phyloP scores from a whole-genome alignment of 768 basidiomycete genomes.

The Suillus americanus region DNA sequence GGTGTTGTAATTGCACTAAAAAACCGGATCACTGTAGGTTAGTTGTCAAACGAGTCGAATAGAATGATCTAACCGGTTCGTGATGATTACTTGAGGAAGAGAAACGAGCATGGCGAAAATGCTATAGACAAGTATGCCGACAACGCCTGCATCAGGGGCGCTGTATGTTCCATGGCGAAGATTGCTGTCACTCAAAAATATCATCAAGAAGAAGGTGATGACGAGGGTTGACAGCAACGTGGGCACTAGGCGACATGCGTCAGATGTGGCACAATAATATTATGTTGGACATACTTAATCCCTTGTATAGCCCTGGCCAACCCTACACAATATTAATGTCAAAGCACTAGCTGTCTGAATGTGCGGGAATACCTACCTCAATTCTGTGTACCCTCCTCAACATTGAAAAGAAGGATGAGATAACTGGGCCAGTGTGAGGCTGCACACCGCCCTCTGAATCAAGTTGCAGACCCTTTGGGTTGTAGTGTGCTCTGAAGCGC shows the following conservation, averaged over 20 bases:
- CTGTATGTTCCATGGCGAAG: slow-evolving; percentile 66
- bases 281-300: slow-evolving; percentile 46
- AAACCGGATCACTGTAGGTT: slow-evolving; percentile 1
- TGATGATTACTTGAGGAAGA: slow-evolving; percentile 69
- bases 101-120: slow-evolving; percentile 64
- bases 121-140: slow-evolving; percentile 66
- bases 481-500: slow-evolving; percentile 81
- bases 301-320: slow-evolving; percentile 77
- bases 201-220: slow-evolving; percentile 55
- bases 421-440: slow-evolving; percentile 76
- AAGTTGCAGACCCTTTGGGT: slow-evolving; percentile 79
- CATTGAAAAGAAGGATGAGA: slow-evolving; percentile 77
- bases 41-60: background rate
- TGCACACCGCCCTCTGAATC: slow-evolving; percentile 76
- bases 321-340: slow-evolving; percentile 39
- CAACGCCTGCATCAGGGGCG: slow-evolving; percentile 56
- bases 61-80: slow-evolving; percentile 60
- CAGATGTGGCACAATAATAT: slow-evolving; percentile 39
- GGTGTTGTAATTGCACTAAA: slow-evolving; percentile 81
- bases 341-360: background rate
- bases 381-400: slow-evolving; percentile 64
- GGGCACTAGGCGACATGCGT: slow-evolving; percentile 43
- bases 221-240: slow-evolving; percentile 47
- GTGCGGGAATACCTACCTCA: slow-evolving; percentile 49
- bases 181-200: slow-evolving; percentile 56